Base-by-base conservation (phyloP, 164 flowering plant genomes). In the Litsea cubeba region DNA sequence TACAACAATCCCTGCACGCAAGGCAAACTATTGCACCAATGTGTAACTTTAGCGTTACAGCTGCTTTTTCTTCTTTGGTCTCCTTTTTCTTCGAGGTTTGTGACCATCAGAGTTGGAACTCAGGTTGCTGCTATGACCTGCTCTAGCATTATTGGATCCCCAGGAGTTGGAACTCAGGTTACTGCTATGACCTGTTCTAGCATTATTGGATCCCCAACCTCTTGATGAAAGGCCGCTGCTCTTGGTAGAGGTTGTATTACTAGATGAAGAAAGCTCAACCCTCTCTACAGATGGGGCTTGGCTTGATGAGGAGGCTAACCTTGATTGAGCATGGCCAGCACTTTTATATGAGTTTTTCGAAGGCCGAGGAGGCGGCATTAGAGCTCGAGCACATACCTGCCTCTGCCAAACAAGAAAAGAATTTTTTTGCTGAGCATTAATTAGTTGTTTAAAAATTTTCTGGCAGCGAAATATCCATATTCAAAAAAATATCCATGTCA, bases 91-190 rank as follows among this genome's bases (percentile, higher is more conserved):
- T 67, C 86, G 77, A 25, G 98, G 98, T 78, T 96, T 94, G 63
- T 85, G 94, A 50, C 97, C 98, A 83, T 96, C 99, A 24, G 99
- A 90, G 70, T 91, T 93, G 76, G 97, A 92, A 80, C 97, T 94
- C 50, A 92, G 51, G 71, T 89, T 96, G 70, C 95, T 90, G 74
- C 94, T 85, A 25, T 85, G 87, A 65, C 90, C 87, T 23, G 87
- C 83, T 54, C 67, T 74, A 50, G 91, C 78, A 74, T 81, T 88
- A 72, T 90, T 83, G 72, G 88, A 80, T 68, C 79, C 88, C 78
- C 84, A 70, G 50, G 99, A 90, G 70, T 91, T 93, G 76, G 97
- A 92, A 80, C 97, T 94, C 50, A 92, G 51, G 71, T 89, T 96
- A 71, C 95, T 90, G 74, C 94, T 85, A 25, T 85, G 87, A 65